phyloP scores from a whole-genome alignment of 768 basidiomycete species.

The Boletus vermiculosoides region DNA sequence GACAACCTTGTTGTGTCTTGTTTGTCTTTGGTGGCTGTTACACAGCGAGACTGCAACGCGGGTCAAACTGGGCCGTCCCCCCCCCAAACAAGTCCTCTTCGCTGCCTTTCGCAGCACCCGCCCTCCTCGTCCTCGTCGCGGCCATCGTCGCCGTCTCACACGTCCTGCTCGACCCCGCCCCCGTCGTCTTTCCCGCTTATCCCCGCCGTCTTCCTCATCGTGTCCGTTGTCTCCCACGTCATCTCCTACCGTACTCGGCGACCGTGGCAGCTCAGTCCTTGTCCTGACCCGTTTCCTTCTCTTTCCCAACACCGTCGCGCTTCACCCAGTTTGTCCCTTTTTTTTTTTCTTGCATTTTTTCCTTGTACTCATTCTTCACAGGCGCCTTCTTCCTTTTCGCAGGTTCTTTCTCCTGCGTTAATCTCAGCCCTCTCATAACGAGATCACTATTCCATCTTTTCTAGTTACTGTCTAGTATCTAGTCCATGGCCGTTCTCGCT shows the following conservation, averaged over 20 bases:
- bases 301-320: too few relatives aligned
- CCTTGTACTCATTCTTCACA: neutral
- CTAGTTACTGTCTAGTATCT: neutral
- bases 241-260: neutral
- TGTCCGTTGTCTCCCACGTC: neutral
- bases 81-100: neutral
- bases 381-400: neutral
- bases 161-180: neutral
- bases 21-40: conserved; percentile 19
- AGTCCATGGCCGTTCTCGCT: conserved; percentile 76
- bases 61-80: neutral
- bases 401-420: neutral
- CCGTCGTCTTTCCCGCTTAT: neutral
- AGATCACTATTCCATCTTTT: conserved; percentile 2
- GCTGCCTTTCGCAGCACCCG: neutral
- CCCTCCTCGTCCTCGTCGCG: neutral
- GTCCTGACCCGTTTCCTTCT: conserved; percentile 3
- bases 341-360: neutral
- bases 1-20: conserved; percentile 12
- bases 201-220: neutral
- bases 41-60: conserved; percentile 8
- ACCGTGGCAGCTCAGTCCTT: neutral
- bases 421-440: conserved; percentile 6
- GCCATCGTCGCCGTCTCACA: neutral
- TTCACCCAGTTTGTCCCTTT: neutral